These are phyloP conservation scores for Citrus sp. DNA, from an alignment of 345 rosid species.

Conservation along the genomic window DNA sequence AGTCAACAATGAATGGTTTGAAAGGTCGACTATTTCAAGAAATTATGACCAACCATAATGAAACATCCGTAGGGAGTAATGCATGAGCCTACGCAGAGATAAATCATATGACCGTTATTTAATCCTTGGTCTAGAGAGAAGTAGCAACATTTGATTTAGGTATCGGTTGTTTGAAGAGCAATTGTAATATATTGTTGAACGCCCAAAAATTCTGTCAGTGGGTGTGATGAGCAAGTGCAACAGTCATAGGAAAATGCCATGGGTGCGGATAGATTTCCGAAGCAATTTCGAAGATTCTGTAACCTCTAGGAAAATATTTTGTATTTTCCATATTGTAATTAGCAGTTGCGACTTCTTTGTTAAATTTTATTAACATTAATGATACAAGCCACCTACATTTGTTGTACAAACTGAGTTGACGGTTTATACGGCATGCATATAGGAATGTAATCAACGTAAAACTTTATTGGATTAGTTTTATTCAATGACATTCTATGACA, in stretches of 20 bases:
- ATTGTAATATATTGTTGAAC: neutral
- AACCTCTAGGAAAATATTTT: neutral
- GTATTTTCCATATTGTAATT: neutral
- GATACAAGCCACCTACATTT: no score
- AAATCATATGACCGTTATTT: neutral
- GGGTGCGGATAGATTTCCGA: neutral
- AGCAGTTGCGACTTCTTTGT: neutral
- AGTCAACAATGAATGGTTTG: no score
- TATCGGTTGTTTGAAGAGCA: neutral
- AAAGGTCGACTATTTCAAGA: constrained; percentile 30
- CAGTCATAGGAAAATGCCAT: no score
- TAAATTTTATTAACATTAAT: no score
- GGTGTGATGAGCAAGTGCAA: neutral
- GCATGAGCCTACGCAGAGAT: neutral
- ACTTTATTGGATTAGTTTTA: no score
- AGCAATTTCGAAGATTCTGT: neutral
- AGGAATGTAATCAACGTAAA: no score
- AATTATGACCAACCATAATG: constrained; percentile 35
- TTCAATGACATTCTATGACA: neutral
- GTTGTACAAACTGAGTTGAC: no score
- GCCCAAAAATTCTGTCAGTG: neutral
- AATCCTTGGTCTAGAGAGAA: neutral
- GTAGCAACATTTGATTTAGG: neutral
- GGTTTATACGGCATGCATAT: no score
- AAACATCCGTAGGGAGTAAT: constrained; percentile 14